Percentiles rank a stretch among this genome's conserved stretches.
These are phyloP conservation scores for Sapria himalayana DNA, from an alignment of 345 rosid species.

Conservation along the genomic window DNA sequence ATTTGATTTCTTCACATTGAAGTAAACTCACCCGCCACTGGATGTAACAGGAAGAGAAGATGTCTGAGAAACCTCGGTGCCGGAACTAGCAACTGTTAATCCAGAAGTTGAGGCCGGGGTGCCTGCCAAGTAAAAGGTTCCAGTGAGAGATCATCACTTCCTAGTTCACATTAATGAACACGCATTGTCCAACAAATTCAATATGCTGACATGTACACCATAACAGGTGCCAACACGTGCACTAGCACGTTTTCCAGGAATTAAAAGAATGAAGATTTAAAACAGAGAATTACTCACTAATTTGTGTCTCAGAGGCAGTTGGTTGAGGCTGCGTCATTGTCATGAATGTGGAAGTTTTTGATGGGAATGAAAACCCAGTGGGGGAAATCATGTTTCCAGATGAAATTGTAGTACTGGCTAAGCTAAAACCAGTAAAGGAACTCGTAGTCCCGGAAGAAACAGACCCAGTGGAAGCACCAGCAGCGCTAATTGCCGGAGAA, in stretches of 20 bases:
- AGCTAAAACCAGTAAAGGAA: slow-evolving; percentile 35
- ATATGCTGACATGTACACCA: too few species aligned
- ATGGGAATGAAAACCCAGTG: slow-evolving; percentile 44
- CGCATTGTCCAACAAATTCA: too few species aligned
- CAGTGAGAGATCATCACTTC: neutral
- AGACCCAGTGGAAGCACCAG: slow-evolving; percentile 23
- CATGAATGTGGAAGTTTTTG: slow-evolving; percentile 19
- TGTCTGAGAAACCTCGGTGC: slow-evolving; percentile 26
- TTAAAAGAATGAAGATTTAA: neutral
- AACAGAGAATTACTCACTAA: slow-evolving; percentile 25
- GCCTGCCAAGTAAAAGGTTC: slow-evolving; percentile 22
- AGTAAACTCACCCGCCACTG: slow-evolving; percentile 51
- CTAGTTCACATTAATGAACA: too few species aligned
- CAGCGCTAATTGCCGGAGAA: slow-evolving; percentile 6
- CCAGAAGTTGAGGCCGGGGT: slow-evolving; percentile 29
- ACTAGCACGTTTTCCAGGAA: neutral
- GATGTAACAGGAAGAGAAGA: slow-evolving; percentile 42
- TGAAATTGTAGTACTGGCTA: slow-evolving; percentile 22
- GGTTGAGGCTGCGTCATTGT: slow-evolving; percentile 37
- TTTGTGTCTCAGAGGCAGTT: slow-evolving; percentile 16
- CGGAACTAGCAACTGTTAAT: slow-evolving; percentile 20
- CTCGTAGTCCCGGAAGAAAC: slow-evolving; percentile 15
- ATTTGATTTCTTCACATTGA: neutral
- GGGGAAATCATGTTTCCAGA: slow-evolving; percentile 29
- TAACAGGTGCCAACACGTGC: slow-evolving; percentile 7